Evolutionary conservation across 1,284 basidiomycete genomes (phyloP).

Genomic region (Cutaneotrichosporon arboriforme): DNA sequence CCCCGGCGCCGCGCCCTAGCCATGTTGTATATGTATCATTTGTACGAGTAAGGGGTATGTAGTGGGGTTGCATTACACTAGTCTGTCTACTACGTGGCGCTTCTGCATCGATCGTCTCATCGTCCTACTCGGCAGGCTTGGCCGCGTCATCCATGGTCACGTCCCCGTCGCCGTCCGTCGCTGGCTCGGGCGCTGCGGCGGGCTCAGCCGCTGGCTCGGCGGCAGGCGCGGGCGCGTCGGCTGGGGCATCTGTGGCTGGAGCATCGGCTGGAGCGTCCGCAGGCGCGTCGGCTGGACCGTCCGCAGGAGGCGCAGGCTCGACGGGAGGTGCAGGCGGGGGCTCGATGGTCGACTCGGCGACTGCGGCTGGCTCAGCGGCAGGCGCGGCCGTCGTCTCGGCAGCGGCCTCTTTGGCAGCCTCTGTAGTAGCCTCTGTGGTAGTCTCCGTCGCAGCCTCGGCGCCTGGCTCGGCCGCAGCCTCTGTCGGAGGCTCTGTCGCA

Average conservation of each 20-base stretch:
- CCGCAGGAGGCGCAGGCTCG: not conserved
- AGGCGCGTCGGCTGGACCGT: not conserved
- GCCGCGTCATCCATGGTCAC: not conserved
- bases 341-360: not conserved
- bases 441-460: not conserved
- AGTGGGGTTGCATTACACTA: too few relatives aligned
- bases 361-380: not conserved
- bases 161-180: constrained; percentile 1
- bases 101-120: not conserved
- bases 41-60: not conserved
- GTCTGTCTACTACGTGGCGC: too few relatives aligned
- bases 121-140: not conserved
- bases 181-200: not conserved
- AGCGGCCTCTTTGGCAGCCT: not conserved
- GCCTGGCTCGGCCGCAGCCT: not conserved
- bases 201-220: constrained; percentile 1
- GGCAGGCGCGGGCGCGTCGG: not conserved
- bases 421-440: not conserved
- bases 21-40: constrained; percentile 1
- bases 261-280: not conserved
- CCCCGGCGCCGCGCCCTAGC: not conserved
- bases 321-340: not conserved
- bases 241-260: not conserved
- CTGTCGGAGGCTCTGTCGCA: too few relatives aligned
- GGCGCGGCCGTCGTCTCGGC: not conserved